Conservation (phyloP, 1,139 yeast genomes). For the Scheffersomyces stambukii region DNA sequence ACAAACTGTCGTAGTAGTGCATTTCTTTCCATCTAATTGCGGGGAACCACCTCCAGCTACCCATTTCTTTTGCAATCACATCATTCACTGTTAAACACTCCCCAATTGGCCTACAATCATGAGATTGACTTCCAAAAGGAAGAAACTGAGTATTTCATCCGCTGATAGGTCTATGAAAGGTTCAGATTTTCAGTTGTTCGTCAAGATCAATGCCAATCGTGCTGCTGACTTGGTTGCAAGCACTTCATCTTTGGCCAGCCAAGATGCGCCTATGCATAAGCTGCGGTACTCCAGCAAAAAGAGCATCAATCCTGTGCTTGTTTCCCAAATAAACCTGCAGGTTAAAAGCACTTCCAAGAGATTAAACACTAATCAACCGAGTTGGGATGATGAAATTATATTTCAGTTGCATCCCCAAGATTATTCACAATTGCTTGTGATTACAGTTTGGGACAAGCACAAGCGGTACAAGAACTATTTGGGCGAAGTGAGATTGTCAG, state of each 20-base stretch:
- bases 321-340: conserved; percentile 28
- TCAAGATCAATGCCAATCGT: conserved; percentile 32
- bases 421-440: conserved; percentile 24
- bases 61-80: no score
- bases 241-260: conserved; percentile 2
- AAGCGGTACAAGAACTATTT: conserved; percentile 44
- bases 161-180: no score
- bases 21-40: no score
- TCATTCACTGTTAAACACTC: no score
- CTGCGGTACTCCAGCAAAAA: conserved; percentile 6
- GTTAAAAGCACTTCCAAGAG: conserved; percentile 30
- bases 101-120: no score
- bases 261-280: neutral
- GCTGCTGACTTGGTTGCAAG: conserved; percentile 37
- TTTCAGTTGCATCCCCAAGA: conserved; percentile 30
- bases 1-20: no score
- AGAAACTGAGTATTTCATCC: no score
- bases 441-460: conserved; percentile 47
- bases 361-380: conserved; percentile 38
- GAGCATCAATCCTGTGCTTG: conserved; percentile 34
- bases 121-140: no score
- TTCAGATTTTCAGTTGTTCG: conserved; percentile 14
- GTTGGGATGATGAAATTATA: conserved; percentile 39
- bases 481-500: conserved; percentile 52
- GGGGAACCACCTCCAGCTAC: no score